Percentiles rank a stretch among this genome's conserved stretches.
Evolutionary conservation across 257 asterid genomes (phyloP).

Genomic region (Phtheirospermum japonicum): DNA sequence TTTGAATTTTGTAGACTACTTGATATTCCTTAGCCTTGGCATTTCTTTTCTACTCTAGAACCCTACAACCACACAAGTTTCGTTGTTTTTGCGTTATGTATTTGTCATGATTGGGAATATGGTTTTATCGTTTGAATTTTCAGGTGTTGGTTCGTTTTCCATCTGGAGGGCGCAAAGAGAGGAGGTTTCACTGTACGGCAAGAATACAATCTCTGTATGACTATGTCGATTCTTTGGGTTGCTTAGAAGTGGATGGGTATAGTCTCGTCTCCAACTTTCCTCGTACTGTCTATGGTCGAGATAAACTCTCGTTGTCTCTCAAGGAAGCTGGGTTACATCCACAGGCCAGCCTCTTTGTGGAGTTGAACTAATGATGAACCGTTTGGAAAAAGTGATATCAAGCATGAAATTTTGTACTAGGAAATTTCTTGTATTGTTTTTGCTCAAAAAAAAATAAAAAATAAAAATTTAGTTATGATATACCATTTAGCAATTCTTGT

Average conservation of each 20-base stretch:
- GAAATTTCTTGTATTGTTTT: slow-evolving; percentile 1
- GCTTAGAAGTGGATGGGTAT: slow-evolving; percentile 62
- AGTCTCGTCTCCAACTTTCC: slow-evolving; percentile 85
- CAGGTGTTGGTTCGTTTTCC: slow-evolving; percentile 96
- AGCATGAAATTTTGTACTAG: slow-evolving; percentile 21
- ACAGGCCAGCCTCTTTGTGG: slow-evolving; percentile 93
- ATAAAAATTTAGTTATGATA: no score
- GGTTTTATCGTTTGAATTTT: not conserved
- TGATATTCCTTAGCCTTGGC: not conserved
- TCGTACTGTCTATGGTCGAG: slow-evolving; percentile 71
- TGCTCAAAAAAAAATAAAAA: slow-evolving; percentile 11
- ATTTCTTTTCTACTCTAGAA: not conserved
- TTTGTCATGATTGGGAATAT: not conserved
- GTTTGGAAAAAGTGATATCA: slow-evolving; percentile 4
- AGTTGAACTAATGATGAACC: slow-evolving; percentile 43
- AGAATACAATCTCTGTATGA: slow-evolving; percentile 66
- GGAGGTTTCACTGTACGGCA: slow-evolving; percentile 70
- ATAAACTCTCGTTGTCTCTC: slow-evolving; percentile 54
- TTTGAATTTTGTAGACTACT: not conserved
- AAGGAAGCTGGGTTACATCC: slow-evolving; percentile 95
- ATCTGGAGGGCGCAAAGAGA: slow-evolving; percentile 82
- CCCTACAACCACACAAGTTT: not conserved
- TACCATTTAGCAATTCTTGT: slow-evolving; percentile 23
- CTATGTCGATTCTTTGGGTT: slow-evolving; percentile 85
- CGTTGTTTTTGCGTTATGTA: not conserved